A percentile compares a stretch with the other conserved stretches of the same genome.
Conservation (phyloP, 169 alveolate genomes). For the Eimeria necatrix region DNA sequence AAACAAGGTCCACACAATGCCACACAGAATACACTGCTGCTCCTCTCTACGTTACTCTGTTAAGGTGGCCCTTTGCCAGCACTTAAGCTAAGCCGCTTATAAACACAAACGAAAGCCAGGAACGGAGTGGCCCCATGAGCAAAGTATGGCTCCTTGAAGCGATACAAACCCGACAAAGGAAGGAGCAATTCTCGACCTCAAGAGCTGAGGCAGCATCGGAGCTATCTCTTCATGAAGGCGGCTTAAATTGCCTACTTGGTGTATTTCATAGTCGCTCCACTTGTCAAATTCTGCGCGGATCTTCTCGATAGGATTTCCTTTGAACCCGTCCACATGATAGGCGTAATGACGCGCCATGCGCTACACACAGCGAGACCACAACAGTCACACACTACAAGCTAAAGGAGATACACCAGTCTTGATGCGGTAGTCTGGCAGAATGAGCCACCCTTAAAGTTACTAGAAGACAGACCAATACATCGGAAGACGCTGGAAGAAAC, state of each 20-base stretch:
- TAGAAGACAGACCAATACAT: too few species aligned
- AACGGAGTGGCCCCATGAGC: too few species aligned
- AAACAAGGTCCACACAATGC: background rate
- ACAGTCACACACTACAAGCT: background rate
- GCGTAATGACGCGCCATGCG: conserved; percentile 63
- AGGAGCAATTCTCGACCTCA: background rate
- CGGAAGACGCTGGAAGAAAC: too few species aligned
- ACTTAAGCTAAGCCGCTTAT: too few species aligned
- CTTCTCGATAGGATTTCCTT: conserved; percentile 73
- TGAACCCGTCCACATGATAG: conserved; percentile 77
- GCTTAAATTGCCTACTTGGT: conserved; percentile 36
- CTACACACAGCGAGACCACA: conserved; percentile 6
- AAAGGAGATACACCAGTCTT: too few species aligned
- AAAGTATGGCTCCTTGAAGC: too few species aligned
- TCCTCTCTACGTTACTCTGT: background rate
- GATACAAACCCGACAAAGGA: background rate
- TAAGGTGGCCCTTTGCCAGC: too few species aligned
- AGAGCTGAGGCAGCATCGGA: background rate
- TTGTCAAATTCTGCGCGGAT: conserved; percentile 70
- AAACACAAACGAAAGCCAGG: too few species aligned
- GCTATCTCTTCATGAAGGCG: background rate
- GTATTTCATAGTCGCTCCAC: conserved; percentile 83
- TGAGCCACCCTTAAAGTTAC: too few species aligned
- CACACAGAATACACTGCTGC: background rate
- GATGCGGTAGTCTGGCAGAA: too few species aligned